Percentiles rank a stretch among this genome's conserved stretches.
Evolutionary conservation across 495 filamentous ascomycete genomes (phyloP).

Genomic region (Aspergillus funiculosus): DNA sequence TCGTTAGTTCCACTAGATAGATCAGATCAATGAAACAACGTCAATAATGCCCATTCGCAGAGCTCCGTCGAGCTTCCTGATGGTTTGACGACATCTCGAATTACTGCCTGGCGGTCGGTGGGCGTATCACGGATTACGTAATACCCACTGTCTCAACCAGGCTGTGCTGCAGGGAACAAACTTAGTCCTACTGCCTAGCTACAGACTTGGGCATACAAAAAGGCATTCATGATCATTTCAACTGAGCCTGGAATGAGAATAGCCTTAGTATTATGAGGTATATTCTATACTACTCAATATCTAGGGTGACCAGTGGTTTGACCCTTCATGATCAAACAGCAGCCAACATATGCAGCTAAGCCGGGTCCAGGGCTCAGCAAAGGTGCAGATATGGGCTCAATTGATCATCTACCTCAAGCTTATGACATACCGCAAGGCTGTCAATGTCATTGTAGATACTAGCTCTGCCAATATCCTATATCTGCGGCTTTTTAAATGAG

Average conservation of each 20-base stretch:
- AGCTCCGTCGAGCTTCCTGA: constrained; percentile 15
- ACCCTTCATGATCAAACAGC: neutral
- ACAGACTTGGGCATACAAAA: no score
- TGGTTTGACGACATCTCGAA: constrained; percentile 14
- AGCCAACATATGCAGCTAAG: neutral
- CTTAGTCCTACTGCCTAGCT: no score
- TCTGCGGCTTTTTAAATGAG: constrained; percentile 4
- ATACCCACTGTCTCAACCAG: neutral
- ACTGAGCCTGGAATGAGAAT: no score
- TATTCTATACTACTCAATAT: no score
- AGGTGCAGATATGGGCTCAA: neutral
- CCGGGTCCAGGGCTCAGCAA: neutral
- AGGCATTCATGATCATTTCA: no score
- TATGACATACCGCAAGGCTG: neutral
- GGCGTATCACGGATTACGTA: constrained; percentile 19
- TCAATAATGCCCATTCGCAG: constrained; percentile 7
- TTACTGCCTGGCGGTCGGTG: constrained; percentile 20
- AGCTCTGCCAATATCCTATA: neutral
- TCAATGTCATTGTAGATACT: neutral
- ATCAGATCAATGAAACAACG: constrained; percentile 2
- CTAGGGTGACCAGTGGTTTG: no score
- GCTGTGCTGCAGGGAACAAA: neutral
- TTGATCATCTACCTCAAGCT: constrained; percentile 3
- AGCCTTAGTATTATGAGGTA: no score
- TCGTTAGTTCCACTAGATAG: neutral